Base-by-base conservation (phyloP, 805 yeast species). In the Yamadazyma sp. region DNA sequence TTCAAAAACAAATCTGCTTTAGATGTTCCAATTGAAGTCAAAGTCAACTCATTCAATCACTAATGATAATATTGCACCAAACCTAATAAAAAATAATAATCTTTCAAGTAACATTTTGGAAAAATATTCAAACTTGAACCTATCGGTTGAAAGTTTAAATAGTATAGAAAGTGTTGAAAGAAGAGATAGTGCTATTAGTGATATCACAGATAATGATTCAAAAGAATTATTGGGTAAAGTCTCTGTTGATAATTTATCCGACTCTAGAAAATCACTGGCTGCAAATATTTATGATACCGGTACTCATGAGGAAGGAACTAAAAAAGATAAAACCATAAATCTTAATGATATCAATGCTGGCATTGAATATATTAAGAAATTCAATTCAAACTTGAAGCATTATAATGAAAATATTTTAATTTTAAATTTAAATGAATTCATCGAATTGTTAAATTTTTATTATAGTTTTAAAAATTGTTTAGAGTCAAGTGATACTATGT, bases 391-490 rank as follows among this genome's bases (percentile, higher is more conserved):
- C 7, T 22, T 33, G 12, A 33, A 24, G 13, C 31, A 19, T 24
- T 38, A 38, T 30, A 23, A 23, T 22, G 21, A 23, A 8, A 27
- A 38, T 13, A 39, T 44, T 23, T 38, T 23, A 14, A 30, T 36
- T 4, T 25, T 47, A 7, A 33, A 27, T 12, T 38, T 42, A 7
- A 33, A 32, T 12, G 40, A 51, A 24, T 39, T 55, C 12, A 33
- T 31, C 16, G 41, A 39, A 12, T 41, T 53, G 19, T 47, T 50
- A 22, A 43, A 45, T 17, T 42, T 40, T 36, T 43, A 47, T 30
- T 48, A 52, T 34, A 40, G 44, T 19, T 16, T 5, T 15, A 41
- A 40, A 8, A 41, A 44, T 29, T 19, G 13, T 11, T 16, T 28
- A 23, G 48, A 47, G 21, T 28, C 38, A 9, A 30, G 37, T 7